Percentiles rank a stretch among this genome's conserved stretches.
These are phyloP conservation scores for Phytophthora melonis DNA, from an alignment of 352 stramenopile genomes.

Conservation along the genomic window DNA sequence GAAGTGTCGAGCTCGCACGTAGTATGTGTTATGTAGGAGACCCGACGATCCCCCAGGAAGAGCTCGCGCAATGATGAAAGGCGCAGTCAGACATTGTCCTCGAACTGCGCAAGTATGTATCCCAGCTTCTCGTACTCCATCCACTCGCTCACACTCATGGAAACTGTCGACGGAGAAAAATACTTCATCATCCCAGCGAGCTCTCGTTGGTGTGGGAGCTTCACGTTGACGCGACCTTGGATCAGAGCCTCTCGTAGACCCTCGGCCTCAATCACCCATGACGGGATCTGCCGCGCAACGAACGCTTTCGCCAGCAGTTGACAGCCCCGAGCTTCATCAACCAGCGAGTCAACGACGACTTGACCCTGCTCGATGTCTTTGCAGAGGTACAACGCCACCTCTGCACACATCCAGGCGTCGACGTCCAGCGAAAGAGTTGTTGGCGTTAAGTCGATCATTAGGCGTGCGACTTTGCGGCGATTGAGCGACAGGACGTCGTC, in stretches of 20 bases:
- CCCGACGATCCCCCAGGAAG: neutral
- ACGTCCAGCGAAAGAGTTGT: constrained; percentile 4
- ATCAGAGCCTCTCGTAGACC: neutral
- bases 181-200: neutral
- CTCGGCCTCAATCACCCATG: neutral
- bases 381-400: neutral
- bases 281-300: neutral
- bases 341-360: neutral
- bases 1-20: neutral
- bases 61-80: neutral
- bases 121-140: neutral
- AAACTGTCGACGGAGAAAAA: constrained; percentile 1
- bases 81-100: neutral
- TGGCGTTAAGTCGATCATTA: constrained; percentile 1
- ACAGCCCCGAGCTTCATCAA: neutral
- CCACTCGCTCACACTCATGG: neutral
- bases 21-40: neutral
- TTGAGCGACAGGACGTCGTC: neutral
- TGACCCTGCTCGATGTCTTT: neutral
- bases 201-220: neutral
- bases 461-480: neutral
- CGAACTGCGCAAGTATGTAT: neutral
- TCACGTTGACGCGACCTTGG: neutral
- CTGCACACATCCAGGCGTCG: neutral
- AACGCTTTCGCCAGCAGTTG: neutral